Evolutionary conservation across 495 filamentous ascomycete genomes (phyloP).

Genomic region (Neurospora sp.): DNA sequence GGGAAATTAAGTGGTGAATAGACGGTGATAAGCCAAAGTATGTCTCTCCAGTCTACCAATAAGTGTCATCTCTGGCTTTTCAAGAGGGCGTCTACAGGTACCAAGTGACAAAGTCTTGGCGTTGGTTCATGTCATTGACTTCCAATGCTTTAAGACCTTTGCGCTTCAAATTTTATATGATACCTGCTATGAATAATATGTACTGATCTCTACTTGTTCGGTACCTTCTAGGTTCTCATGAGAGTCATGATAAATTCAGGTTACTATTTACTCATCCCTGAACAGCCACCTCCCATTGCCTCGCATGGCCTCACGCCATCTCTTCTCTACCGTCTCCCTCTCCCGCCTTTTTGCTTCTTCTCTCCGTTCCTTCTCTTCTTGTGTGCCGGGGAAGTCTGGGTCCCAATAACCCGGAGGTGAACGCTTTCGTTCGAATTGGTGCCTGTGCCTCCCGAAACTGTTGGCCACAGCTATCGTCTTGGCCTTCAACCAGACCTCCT

Average conservation of each 20-base stretch:
- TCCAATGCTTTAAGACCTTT: neutral
- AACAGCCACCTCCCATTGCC: conserved; percentile 66
- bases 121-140: neutral
- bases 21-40: neutral
- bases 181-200: neutral
- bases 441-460: conserved; percentile 62
- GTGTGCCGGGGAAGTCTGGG: conserved; percentile 75
- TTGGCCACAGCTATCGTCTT: conserved; percentile 58
- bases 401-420: conserved; percentile 88
- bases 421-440: conserved; percentile 55
- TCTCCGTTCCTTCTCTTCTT: conserved; percentile 56
- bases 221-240: neutral
- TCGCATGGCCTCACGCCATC: conserved; percentile 74
- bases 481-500: conserved; percentile 54
- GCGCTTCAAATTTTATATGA: neutral
- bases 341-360: conserved; percentile 49
- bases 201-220: neutral
- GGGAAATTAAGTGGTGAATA: neutral
- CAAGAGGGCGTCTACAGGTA: neutral
- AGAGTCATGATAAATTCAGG: neutral
- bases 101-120: neutral
- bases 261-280: conserved; percentile 54
- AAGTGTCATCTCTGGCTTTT: neutral
- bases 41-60: neutral
- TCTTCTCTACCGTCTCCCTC: conserved; percentile 55